phyloP scores from a whole-genome alignment of 108 stramenopile genomes.

The Aurantiochytrium sp. region DNA sequence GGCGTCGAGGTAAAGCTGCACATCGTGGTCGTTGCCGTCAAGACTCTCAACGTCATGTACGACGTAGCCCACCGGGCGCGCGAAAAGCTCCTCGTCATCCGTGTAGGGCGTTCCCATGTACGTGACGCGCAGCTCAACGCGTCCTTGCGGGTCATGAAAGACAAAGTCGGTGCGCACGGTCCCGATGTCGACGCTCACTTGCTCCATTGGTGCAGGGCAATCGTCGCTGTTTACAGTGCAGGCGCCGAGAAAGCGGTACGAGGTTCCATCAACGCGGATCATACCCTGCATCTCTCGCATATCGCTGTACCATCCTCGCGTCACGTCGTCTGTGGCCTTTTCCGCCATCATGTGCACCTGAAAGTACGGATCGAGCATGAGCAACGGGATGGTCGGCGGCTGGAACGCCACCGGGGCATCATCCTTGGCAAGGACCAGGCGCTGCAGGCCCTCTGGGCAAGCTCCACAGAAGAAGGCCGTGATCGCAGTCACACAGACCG shows the following conservation, averaged over 20 bases:
- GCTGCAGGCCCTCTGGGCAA: too few relatives aligned
- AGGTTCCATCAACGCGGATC: neutral
- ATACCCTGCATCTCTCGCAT: neutral
- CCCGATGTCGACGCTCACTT: neutral
- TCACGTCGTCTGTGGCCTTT: neutral
- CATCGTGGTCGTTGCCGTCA: slow-evolving; percentile 1
- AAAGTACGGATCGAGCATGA: neutral
- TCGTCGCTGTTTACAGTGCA: too few relatives aligned
- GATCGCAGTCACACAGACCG: too few relatives aligned
- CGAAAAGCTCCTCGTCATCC: neutral
- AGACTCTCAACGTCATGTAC: neutral
- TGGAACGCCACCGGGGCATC: neutral
- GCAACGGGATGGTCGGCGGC: neutral
- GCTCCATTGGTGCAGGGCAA: neutral
- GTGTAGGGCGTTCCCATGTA: neutral
- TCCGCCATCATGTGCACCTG: neutral
- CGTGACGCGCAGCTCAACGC: neutral
- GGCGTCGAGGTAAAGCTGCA: slow-evolving; percentile 19
- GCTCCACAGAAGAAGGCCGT: too few relatives aligned
- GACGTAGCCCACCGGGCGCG: neutral
- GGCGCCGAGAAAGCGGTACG: neutral
- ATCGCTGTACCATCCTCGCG: neutral
- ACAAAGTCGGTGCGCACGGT: neutral
- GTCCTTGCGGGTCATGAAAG: neutral
- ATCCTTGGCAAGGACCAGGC: neutral